phyloP scores from a whole-genome alignment of 1,139 yeast species.

The Spathaspora jeffriesii region DNA sequence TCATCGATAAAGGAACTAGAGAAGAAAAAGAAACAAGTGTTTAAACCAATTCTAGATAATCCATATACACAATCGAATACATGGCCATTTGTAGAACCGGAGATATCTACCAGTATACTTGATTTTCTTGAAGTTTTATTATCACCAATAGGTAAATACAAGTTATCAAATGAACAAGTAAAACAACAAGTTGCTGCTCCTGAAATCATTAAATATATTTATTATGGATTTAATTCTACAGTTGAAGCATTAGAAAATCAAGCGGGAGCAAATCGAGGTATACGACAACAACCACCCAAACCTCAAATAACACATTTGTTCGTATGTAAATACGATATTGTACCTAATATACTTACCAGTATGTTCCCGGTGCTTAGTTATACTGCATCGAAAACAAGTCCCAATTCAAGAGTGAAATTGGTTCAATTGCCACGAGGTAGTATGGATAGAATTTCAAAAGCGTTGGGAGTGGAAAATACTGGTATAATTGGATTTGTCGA shows the following conservation, averaged over 20 bases:
- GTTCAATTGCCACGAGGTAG: constrained; percentile 56
- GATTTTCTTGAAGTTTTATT: constrained; percentile 41
- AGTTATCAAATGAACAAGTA: constrained; percentile 16
- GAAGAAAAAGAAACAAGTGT: constrained; percentile 49
- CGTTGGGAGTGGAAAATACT: constrained; percentile 25
- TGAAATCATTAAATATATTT: constrained; percentile 22
- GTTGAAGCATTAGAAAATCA: constrained; percentile 51
- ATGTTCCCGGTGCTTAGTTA: constrained; percentile 55
- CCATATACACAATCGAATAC: constrained; percentile 51
- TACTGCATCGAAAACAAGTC: constrained; percentile 36
- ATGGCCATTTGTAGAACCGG: constrained; percentile 54
- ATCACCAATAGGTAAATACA: constrained; percentile 35
- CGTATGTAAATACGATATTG: constrained; percentile 55
- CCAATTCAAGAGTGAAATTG: constrained; percentile 39
- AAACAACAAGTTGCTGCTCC: constrained; percentile 20
- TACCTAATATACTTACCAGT: constrained; percentile 45
- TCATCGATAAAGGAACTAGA: constrained; percentile 42
- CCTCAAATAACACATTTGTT: constrained; percentile 41
- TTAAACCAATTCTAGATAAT: constrained; percentile 61
- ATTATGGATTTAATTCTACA: constrained; percentile 57
- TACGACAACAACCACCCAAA: constrained; percentile 5
- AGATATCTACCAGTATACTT: constrained; percentile 34
- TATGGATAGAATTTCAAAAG: constrained; percentile 32
- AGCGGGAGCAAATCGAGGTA: constrained; percentile 24
- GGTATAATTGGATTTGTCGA: constrained; percentile 30